Percentiles rank a stretch among this genome's conserved stretches.
Conservation (phyloP, 164 flowering plant genomes). For the Hamamelis virginiana region DNA sequence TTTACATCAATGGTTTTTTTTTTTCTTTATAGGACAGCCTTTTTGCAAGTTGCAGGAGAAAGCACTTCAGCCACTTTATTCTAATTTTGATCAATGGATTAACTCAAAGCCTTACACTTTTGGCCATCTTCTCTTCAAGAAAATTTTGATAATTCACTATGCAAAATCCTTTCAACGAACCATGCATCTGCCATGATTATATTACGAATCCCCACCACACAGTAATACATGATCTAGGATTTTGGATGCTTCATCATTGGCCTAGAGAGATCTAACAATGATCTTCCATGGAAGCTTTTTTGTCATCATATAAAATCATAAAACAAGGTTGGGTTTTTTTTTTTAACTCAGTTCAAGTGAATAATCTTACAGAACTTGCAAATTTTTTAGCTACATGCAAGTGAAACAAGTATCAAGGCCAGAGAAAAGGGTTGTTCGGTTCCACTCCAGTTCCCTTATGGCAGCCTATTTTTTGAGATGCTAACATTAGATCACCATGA, state of each 20-base stretch:
- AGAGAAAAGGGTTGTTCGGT: no score
- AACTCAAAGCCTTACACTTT: background rate
- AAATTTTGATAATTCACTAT: background rate
- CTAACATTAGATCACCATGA: no score
- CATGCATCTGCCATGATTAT: background rate
- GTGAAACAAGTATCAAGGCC: no score
- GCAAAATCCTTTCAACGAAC: background rate
- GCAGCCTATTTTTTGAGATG: no score
- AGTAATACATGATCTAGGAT: background rate
- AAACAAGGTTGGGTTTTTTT: background rate
- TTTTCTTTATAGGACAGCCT: background rate
- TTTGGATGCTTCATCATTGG: background rate
- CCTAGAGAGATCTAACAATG: background rate
- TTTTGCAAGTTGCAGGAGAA: slow-evolving; percentile 21
- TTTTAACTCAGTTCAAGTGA: no score
- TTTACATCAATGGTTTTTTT: background rate
- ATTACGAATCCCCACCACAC: background rate
- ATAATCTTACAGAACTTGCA: no score
- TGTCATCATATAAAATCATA: background rate
- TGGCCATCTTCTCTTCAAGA: background rate
- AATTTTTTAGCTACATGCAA: no score
- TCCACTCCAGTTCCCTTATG: no score
- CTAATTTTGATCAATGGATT: slow-evolving; percentile 1
- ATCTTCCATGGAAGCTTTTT: background rate
- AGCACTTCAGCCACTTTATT: slow-evolving; percentile 15